Evolutionary conservation across 257 asterid species (phyloP).

Genomic region (Nyctanthes arbortristis): DNA sequence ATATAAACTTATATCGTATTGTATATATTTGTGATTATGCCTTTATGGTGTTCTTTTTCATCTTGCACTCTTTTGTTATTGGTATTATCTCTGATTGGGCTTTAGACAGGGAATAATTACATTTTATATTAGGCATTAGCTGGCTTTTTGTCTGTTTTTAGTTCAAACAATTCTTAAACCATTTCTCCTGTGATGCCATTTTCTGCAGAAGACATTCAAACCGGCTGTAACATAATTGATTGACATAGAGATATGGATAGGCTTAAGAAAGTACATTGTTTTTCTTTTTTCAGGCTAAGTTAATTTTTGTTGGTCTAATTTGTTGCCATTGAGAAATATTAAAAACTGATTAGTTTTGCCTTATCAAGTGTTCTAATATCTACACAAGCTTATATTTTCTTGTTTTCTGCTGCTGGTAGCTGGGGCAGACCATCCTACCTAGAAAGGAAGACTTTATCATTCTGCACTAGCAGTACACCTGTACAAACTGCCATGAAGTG

Average conservation of each 20-base stretch:
- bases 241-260: neutral
- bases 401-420: slow-evolving; percentile 40
- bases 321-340: neutral
- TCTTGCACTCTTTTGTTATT: neutral
- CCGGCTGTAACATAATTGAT: neutral
- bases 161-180: neutral
- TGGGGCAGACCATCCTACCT: slow-evolving; percentile 46
- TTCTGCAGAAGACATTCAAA: neutral
- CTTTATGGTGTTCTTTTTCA: neutral
- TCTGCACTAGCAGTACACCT: slow-evolving; percentile 53
- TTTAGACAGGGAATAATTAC: too few species aligned
- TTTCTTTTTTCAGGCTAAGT: neutral
- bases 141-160: too few species aligned
- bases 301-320: neutral
- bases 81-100: neutral
- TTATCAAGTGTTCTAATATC: slow-evolving; percentile 2
- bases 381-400: slow-evolving; percentile 15
- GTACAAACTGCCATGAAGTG: slow-evolving; percentile 55
- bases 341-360: neutral
- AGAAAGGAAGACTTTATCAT: slow-evolving; percentile 62
- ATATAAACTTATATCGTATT: too few species aligned
- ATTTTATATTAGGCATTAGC: too few species aligned
- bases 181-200: neutral
- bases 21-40: neutral
- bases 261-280: neutral